Percentiles rank a stretch among this genome's conserved stretches.
Evolutionary conservation across 257 asterid genomes (phyloP).

Genomic region (Lithospermum erythrorhizon): DNA sequence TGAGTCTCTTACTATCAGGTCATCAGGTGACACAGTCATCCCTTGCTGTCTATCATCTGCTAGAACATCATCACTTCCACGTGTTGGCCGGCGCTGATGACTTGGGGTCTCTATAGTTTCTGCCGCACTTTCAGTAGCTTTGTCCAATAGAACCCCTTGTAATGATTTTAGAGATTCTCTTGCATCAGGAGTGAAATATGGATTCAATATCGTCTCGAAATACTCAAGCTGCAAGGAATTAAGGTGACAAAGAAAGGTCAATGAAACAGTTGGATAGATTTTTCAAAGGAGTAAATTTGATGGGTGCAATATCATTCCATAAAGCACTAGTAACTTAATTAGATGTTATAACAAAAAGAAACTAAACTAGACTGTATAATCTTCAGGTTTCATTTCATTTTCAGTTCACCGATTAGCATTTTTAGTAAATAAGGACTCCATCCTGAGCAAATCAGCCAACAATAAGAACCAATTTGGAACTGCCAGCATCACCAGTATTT

Average conservation of each 20-base stretch:
- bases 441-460: background rate
- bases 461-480: background rate
- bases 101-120: constrained; percentile 77
- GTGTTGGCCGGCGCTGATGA: constrained; percentile 85
- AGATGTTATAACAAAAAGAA: background rate
- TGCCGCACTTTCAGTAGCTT: constrained; percentile 64
- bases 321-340: background rate
- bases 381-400: background rate
- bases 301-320: background rate
- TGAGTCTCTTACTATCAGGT: constrained; percentile 62
- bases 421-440: background rate
- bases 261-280: too few relatives aligned
- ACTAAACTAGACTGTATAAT: background rate
- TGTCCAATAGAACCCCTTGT: constrained; percentile 85
- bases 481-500: background rate
- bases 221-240: constrained; percentile 78
- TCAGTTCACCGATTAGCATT: background rate
- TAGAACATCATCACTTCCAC: constrained; percentile 78
- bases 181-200: constrained; percentile 88
- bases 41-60: constrained; percentile 78
- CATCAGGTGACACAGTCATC: constrained; percentile 76
- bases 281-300: too few relatives aligned
- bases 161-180: constrained; percentile 82
- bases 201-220: constrained; percentile 89
- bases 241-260: background rate